phyloP scores from a whole-genome alignment of 176 grass and related monocot species.

The Calamus simplicifolius region DNA sequence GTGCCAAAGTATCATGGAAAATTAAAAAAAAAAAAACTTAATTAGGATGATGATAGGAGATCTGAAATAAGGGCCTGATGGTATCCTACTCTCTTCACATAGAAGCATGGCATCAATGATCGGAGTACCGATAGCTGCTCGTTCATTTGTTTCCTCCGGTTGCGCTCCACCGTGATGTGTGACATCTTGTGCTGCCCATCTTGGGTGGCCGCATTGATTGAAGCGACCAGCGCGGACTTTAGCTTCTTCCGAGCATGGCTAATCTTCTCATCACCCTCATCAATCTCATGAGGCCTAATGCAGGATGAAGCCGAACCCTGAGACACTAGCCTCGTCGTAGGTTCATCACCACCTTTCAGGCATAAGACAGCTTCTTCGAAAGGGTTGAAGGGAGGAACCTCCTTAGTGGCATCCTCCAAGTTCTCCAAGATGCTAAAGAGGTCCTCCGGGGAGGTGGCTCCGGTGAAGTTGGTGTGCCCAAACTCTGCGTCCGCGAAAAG shows the following conservation, averaged over 20 bases:
- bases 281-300: not conserved
- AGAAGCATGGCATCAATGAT: slow-evolving; percentile 83
- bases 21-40: not conserved
- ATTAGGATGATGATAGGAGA: not conserved
- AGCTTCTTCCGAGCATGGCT: not conserved
- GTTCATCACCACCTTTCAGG: not conserved
- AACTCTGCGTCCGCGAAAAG: not conserved
- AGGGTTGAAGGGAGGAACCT: not conserved
- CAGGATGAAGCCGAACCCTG: not conserved
- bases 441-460: not conserved
- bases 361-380: not conserved
- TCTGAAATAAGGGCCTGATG: too few species aligned
- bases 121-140: slow-evolving; percentile 56
- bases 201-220: not conserved
- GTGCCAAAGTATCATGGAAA: not conserved
- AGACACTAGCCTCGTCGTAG: not conserved
- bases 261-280: not conserved
- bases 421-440: slow-evolving; percentile 2
- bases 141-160: slow-evolving; percentile 93
- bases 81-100: slow-evolving; percentile 60
- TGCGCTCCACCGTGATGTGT: slow-evolving; percentile 84
- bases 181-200: slow-evolving; percentile 28
- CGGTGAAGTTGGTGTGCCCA: not conserved
- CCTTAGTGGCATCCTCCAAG: not conserved
- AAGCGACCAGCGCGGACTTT: not conserved